Evolutionary conservation across 2,329 filamentous ascomycete genomes (phyloP), one percentile per base, ranked within the genome.

Genomic region (Epichloe uncinata): DNA sequence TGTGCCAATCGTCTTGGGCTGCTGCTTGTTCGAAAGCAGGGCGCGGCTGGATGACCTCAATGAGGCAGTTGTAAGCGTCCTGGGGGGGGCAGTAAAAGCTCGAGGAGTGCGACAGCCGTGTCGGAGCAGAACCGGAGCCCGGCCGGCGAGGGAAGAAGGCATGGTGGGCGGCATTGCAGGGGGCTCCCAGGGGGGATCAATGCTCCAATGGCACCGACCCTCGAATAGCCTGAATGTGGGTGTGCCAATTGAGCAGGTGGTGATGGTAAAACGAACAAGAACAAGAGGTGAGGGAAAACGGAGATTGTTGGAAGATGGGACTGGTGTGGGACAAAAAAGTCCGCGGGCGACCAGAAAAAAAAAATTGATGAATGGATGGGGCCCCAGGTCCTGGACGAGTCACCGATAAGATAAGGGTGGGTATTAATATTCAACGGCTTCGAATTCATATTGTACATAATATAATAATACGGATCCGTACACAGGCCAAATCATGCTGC

Each of bases 41-140:
- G 61, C 53, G 52, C 65, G 66, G 54, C 63, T 56, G 42, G 18
- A 18, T 18, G 18, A 18, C 18, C 18, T 18, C 55, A 66, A 57
- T 50, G 64, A 56, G 43, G 61, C 64, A 30, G 68, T 62, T 54
- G 68, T 68, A 58, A 77, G 67, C 52, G 70, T 60, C 62, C 73
- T 69, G 57, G 67, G 61, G 42, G 69, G 71, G 67, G 60, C 59
- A 42, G 69, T 62, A 56, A 71, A 64, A 55, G 66, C 61, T 55
- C 68, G 61, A 50, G 75, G 72, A 46, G 76, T 57, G 57, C 73
- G 73, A 59, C 72, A 70, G 60, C 71, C 71, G 64, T 74, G 71
- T 64, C 76, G 75, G 66, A 81, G 71, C 61, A 79, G 64, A 59
- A 74, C 70, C 66, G 77, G 76, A 61, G 76, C 75, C 62, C 77